Percentiles rank a stretch among this genome's conserved stretches.
Conservation (phyloP, 169 alveolate genomes). For the Cyclospora cayetanensis region DNA sequence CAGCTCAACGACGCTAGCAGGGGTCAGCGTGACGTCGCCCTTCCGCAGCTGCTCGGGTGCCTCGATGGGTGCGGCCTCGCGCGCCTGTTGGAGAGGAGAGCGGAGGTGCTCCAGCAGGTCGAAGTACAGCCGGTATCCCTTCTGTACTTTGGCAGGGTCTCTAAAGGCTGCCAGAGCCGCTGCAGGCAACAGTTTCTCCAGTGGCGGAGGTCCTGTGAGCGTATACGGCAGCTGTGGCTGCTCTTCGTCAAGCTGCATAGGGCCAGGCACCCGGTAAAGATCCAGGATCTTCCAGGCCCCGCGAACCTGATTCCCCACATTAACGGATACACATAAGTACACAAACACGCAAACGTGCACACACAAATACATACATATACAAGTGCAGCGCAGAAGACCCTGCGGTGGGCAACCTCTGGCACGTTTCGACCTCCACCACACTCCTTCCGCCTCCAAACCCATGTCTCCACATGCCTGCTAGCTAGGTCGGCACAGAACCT, state of each 20-base stretch:
- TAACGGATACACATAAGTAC: too few species aligned
- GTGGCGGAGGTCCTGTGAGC: constrained; percentile 29
- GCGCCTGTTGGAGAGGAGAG: background rate
- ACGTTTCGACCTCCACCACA: too few species aligned
- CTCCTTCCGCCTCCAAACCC: too few species aligned
- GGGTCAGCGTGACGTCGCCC: background rate
- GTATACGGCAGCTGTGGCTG: background rate
- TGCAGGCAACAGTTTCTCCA: background rate
- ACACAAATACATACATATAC: too few species aligned
- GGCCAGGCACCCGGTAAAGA: constrained; percentile 95
- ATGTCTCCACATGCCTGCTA: too few species aligned
- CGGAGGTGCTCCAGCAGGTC: background rate
- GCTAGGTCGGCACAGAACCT: too few species aligned
- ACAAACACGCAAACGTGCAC: too few species aligned
- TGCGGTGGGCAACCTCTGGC: too few species aligned
- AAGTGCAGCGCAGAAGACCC: too few species aligned
- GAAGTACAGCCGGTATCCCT: background rate
- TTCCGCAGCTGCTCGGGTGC: background rate
- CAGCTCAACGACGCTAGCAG: background rate
- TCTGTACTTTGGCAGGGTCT: background rate
- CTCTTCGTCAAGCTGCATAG: constrained; percentile 87
- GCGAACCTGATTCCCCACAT: constrained; percentile 90
- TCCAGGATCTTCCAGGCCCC: constrained; percentile 93
- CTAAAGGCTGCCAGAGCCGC: constrained; percentile 6
- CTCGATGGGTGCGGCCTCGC: background rate